Evolutionary conservation across 2,329 filamentous ascomycete species (phyloP), one percentile per base, ranked within the genome.

Genomic region (Aspergillus hortae): DNA sequence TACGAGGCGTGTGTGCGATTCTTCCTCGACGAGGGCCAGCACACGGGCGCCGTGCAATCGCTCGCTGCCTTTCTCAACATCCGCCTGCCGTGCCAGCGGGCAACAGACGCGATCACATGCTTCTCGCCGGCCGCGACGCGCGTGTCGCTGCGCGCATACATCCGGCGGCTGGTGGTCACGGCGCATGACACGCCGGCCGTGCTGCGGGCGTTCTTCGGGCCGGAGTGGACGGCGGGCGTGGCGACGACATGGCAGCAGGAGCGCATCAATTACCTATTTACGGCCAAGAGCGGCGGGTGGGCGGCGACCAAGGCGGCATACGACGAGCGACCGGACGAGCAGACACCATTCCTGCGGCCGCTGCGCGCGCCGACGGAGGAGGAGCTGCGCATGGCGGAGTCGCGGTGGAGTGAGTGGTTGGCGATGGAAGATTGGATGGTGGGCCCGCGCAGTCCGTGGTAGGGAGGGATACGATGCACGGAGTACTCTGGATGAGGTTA

Each of bases 401-500:
- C 82, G 49, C 84, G 80, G 53, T 99, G 94, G 94, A 95, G 90
- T 67, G 86, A 92, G 66, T 97, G 92, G 92, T 74, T 96, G 35
- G 89, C 90, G 6, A 95, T 96, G 90, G 90, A 96, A 71, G 92
- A 96, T 71, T 97, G 92, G 92, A 95, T 96, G 91, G 77, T 96
- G 15, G 92, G 92, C 5, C 86, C 89, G 1, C 77, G 89, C 15
- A 70, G 67, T 64, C 69, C 69, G 45, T 72, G 66, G 64, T 67
- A 53, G 46, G 56, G 43, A 36, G 21, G 49, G 36, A 15, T 10
- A 50, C 49, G 52, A 52, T 44, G 42, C 19, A 19, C 19, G 19
- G 19, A 19, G 19, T 35, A n/a, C 64, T 23, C 23, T 6, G 27
- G 38, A 67, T 61, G 62, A 53, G 57, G 58, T 59, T 50, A 64